Conservation (phyloP, 805 yeast genomes). For the Yarrowia deformans region DNA sequence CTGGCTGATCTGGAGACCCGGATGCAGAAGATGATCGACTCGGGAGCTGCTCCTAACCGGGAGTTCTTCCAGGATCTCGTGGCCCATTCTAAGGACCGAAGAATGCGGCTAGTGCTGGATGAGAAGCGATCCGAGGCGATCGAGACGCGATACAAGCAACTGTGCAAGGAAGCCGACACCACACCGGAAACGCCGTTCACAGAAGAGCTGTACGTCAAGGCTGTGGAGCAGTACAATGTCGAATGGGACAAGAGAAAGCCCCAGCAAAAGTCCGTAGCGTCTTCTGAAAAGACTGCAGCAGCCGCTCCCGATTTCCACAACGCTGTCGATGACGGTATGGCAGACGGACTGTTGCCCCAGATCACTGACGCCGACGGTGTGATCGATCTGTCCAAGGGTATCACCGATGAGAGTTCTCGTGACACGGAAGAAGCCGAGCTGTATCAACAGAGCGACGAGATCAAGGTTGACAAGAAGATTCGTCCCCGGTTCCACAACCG, state of each 20-base stretch:
- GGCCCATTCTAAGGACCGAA: slow-evolving; percentile 15
- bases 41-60: slow-evolving; percentile 46
- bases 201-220: slow-evolving; percentile 20
- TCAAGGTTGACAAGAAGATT: slow-evolving; percentile 15
- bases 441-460: slow-evolving; percentile 26
- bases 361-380: slow-evolving; percentile 30
- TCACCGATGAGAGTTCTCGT: slow-evolving; percentile 28
- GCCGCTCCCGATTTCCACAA: slow-evolving; percentile 7
- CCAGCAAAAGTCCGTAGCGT: not conserved
- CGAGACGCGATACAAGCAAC: slow-evolving; percentile 19
- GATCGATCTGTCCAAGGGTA: slow-evolving; percentile 32
- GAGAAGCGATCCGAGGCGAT: slow-evolving; percentile 7
- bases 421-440: slow-evolving; percentile 36
- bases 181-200: not conserved
- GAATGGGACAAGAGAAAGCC: slow-evolving; percentile 33
- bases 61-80: slow-evolving; percentile 46
- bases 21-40: slow-evolving; percentile 43
- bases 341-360: slow-evolving; percentile 28
- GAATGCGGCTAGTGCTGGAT: slow-evolving; percentile 11
- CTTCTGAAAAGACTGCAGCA: not conserved
- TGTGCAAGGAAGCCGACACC: slow-evolving; percentile 11
- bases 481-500: slow-evolving; percentile 49
- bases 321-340: slow-evolving; percentile 31
- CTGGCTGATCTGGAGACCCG: slow-evolving; percentile 8
- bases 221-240: slow-evolving; percentile 15